These are phyloP conservation scores for Rhodosporidiobolus sp. DNA, from an alignment of 768 basidiomycete species.

Conservation along the genomic window DNA sequence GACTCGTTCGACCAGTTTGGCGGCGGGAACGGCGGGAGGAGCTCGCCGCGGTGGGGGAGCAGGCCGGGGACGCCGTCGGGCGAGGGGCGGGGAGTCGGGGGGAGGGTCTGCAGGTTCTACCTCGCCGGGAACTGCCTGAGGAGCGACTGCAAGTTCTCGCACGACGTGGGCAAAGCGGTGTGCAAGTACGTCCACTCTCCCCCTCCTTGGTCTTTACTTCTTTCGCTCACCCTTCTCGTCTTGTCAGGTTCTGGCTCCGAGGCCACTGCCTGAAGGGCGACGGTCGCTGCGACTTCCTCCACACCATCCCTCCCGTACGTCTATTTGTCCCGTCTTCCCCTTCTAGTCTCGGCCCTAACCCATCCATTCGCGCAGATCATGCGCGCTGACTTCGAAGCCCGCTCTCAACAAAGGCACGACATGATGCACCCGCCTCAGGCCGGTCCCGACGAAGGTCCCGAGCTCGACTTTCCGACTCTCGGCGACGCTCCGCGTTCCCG, in stretches of 20 bases:
- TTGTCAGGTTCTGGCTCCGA: slow-evolving; percentile 92
- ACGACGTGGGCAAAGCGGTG: slow-evolving; percentile 44
- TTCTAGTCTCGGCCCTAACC: slow-evolving; percentile 38
- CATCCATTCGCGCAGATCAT: slow-evolving; percentile 47
- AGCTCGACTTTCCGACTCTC: slow-evolving; percentile 46
- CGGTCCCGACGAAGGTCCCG: slow-evolving; percentile 31
- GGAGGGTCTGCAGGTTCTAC: slow-evolving; percentile 87
- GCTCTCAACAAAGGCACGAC: slow-evolving; percentile 13
- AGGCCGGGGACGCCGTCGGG: slow-evolving; percentile 43
- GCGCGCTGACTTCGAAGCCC: slow-evolving; percentile 44
- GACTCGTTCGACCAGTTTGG: slow-evolving; percentile 45
- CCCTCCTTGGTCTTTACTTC: neutral
- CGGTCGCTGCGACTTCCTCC: slow-evolving; percentile 81
- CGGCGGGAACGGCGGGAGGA: slow-evolving; percentile 36
- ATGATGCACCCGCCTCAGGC: slow-evolving; percentile 45
- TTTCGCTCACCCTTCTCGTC: slow-evolving; percentile 1
- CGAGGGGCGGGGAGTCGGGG: slow-evolving; percentile 43
- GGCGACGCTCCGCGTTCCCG: slow-evolving; percentile 47
- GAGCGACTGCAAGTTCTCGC: slow-evolving; percentile 85
- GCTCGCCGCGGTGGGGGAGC: slow-evolving; percentile 29
- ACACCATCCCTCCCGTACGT: slow-evolving; percentile 64
- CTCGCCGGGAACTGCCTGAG: slow-evolving; percentile 92
- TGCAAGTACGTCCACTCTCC: slow-evolving; percentile 60
- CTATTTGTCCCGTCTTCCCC: slow-evolving; percentile 43
- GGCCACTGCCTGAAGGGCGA: slow-evolving; percentile 91